Base-by-base conservation (phyloP, 768 basidiomycete species). In the Lanmaoa rubissima region DNA sequence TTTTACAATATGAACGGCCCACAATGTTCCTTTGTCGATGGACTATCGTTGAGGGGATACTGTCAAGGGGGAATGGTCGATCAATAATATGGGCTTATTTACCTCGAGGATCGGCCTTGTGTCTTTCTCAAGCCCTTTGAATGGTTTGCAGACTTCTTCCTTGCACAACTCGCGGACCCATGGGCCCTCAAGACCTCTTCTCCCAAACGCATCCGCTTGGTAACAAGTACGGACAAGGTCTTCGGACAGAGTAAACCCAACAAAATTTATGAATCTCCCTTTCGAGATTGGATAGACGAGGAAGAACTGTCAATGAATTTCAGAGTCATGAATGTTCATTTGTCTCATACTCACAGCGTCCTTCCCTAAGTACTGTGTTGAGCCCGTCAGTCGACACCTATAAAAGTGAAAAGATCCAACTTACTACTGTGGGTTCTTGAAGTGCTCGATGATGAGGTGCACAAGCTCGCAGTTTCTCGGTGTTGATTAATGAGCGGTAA, bases 1-100 rank as follows among this genome's bases (percentile, higher is more conserved):
- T 50, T 74, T 76, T 3, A 83, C 72, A 5, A 75, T 79, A 63
- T 88, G 83, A 32, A 90, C 78, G 0, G 84, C 85, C 88, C 88
- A 90, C 38, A 81, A 72, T 24, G 77, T 69, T 2, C 82, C 76
- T 45, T 72, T 75, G 4, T 82, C 78, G 21, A 82, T 74, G 59
- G 82, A 82, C 86, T 87, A 49, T 26, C 38, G 4, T 32, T 4
- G n/a, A 24, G 21, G 3, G 5, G 16, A 14, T 17, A 13, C 41
- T 17, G 60, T 43, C 58, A 61, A 46, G 32, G 32, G 21, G 52
- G 14, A 12, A 59, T 7, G 31, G 12, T 21, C 9, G 39, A 49
- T 16, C 32, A 2, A n/a, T 26, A 9, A 35, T 10, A 14, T 6
- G 7, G 12, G 68, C 74, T 58, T 51, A 10, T 45, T 51, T 48